Evolutionary conservation across 1,284 basidiomycete genomes (phyloP).

Genomic region (Leccinum fallax): DNA sequence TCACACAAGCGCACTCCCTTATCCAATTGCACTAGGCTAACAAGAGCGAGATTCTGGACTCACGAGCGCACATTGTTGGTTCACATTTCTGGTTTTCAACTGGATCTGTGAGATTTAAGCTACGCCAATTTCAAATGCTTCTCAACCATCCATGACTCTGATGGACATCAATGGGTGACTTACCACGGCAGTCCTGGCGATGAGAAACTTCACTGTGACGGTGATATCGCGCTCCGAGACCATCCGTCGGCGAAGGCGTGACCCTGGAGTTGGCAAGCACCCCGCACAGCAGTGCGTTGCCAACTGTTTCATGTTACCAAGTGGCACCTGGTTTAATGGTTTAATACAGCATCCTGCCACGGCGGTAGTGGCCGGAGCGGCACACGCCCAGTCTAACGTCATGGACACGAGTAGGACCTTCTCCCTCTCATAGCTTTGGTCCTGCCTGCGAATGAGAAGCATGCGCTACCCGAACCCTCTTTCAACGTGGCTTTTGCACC

Average conservation of each 20-base stretch:
- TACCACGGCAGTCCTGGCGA: background rate
- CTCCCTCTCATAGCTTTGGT: background rate
- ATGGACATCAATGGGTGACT: background rate
- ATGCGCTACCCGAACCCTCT: background rate
- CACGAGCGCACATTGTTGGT: background rate
- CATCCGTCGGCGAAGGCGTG: background rate
- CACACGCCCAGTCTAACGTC: background rate
- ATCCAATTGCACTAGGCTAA: background rate
- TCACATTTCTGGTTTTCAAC: conserved; percentile 48
- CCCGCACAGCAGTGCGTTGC: background rate
- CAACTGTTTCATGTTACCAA: background rate
- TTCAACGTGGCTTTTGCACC: background rate
- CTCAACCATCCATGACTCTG: conserved; percentile 36
- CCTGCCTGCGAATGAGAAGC: background rate
- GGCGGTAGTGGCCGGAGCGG: background rate
- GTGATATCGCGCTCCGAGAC: background rate
- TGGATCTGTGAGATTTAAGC: conserved; percentile 73
- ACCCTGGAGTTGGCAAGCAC: conserved; percentile 9
- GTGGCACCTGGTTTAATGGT: background rate
- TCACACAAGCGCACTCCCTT: background rate
- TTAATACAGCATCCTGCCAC: background rate
- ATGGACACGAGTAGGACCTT: background rate
- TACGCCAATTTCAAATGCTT: conserved; percentile 59
- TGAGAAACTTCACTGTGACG: background rate
- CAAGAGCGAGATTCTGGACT: background rate